phyloP scores from a whole-genome alignment of 441 rosid genomes.

The Erodium texanum region DNA sequence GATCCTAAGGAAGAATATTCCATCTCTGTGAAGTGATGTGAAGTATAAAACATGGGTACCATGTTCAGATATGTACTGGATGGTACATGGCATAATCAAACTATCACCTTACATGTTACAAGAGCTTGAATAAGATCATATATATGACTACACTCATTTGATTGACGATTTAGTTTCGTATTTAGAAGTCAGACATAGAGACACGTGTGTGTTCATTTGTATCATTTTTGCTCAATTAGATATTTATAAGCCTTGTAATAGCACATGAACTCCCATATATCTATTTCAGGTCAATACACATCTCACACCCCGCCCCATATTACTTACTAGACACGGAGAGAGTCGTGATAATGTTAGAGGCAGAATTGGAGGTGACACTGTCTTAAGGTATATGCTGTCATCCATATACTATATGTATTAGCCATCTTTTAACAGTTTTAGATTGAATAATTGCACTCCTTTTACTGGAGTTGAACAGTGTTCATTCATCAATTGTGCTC shows the following conservation, averaged over 20 bases:
- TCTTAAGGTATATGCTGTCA: conserved; percentile 45
- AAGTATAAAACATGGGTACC: not conserved
- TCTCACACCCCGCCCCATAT: conserved; percentile 98
- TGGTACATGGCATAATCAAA: not conserved
- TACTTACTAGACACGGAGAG: conserved; percentile 98
- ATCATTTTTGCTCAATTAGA: not conserved
- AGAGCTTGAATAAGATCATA: not conserved
- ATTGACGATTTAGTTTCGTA: not conserved
- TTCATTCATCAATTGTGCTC: not conserved
- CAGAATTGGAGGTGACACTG: conserved; percentile 91
- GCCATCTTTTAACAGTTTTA: not conserved
- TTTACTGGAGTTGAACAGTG: not conserved
- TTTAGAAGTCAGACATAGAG: not conserved
- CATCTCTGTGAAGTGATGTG: not conserved
- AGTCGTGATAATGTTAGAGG: conserved; percentile 95
- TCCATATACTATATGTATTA: not conserved
- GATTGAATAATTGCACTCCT: not conserved
- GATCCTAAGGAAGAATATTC: not conserved
- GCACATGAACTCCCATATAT: conserved; percentile 7
- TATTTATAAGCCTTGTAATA: not conserved
- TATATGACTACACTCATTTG: not conserved
- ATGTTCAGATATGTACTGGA: not conserved
- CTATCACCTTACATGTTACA: not conserved
- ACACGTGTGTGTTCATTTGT: not conserved
- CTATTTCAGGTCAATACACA: conserved; percentile 82